Percentiles rank a stretch among this genome's conserved stretches.
Conservation (phyloP, 2,329 filamentous ascomycete species). For the Aschersonia sp. region DNA sequence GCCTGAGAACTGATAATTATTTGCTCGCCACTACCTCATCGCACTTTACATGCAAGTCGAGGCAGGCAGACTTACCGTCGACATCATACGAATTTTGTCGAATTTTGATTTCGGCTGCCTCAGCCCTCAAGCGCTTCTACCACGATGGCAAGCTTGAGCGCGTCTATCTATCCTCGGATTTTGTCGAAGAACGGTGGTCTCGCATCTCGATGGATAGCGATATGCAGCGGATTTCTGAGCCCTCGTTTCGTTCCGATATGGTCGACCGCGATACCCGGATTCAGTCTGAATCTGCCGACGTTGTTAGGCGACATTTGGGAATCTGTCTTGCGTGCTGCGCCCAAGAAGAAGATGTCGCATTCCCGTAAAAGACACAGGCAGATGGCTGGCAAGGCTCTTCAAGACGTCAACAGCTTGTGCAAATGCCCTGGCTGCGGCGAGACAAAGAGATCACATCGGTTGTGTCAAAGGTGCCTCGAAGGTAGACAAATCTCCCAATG, state of each 20-base stretch:
- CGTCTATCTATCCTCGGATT: slow-evolving; percentile 42
- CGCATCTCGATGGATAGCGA: slow-evolving; percentile 25
- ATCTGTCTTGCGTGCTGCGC: slow-evolving; percentile 77
- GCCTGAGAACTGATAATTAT: too few species aligned
- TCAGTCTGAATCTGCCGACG: slow-evolving; percentile 39
- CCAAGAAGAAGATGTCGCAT: slow-evolving; percentile 98
- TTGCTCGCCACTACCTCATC: too few species aligned
- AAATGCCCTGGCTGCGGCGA: slow-evolving; percentile 82
- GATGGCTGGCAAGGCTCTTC: slow-evolving; percentile 87
- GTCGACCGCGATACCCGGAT: slow-evolving; percentile 43
- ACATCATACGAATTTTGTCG: neutral
- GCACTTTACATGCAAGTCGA: too few species aligned
- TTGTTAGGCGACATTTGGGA: slow-evolving; percentile 83
- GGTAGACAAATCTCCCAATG: slow-evolving; percentile 34
- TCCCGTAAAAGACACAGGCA: slow-evolving; percentile 88
- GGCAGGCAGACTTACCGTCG: too few species aligned
- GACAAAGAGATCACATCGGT: slow-evolving; percentile 71
- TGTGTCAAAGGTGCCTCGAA: slow-evolving; percentile 77
- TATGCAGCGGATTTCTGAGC: slow-evolving; percentile 30
- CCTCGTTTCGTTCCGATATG: slow-evolving; percentile 36
- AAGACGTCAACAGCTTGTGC: slow-evolving; percentile 78
- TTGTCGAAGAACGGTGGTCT: slow-evolving; percentile 25
- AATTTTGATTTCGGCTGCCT: neutral
- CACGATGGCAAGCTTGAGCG: slow-evolving; percentile 7
- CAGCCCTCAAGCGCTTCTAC: neutral